phyloP scores from a whole-genome alignment of 192 early-diverging fungal genomes.

The Mortierella claussenii region DNA sequence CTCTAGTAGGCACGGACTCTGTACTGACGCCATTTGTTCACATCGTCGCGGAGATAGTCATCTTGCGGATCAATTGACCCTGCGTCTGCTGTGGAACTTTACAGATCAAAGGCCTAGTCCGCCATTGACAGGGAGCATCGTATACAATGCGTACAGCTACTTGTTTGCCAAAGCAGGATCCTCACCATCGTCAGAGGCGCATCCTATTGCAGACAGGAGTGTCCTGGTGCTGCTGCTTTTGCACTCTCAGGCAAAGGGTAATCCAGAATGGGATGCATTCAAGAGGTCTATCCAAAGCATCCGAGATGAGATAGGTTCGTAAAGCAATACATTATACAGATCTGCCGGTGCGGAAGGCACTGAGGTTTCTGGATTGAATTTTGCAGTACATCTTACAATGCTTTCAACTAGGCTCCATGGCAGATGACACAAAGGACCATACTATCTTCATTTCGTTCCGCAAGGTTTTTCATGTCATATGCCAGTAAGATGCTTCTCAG shows the following conservation, averaged over 20 bases:
- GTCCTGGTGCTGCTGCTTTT: constrained; percentile 69
- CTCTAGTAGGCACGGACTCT: too few species aligned
- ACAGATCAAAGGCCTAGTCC: constrained; percentile 47
- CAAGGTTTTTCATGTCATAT: constrained; percentile 61
- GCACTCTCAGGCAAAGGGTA: constrained; percentile 52
- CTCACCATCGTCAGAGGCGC: constrained; percentile 53
- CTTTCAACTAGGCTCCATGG: constrained; percentile 36
- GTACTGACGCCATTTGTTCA: not conserved
- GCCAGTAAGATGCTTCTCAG: constrained; percentile 56
- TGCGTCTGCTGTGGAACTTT: constrained; percentile 55
- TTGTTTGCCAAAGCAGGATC: constrained; percentile 64
- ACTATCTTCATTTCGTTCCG: constrained; percentile 60
- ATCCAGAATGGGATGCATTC: constrained; percentile 53
- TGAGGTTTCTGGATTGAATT: not conserved
- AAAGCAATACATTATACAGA: too few species aligned
- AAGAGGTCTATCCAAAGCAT: constrained; percentile 48
- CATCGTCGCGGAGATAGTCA: constrained; percentile 43
- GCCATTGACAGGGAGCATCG: constrained; percentile 58
- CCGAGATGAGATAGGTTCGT: constrained; percentile 58
- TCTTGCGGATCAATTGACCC: constrained; percentile 65
- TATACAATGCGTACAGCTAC: constrained; percentile 76
- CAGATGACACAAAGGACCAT: constrained; percentile 41
- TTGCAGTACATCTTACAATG: not conserved
- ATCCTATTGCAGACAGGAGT: constrained; percentile 72
- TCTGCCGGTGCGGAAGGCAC: not conserved